Evolutionary conservation across 768 basidiomycete species (phyloP), one percentile per base, ranked within the genome.

Genomic region (Kwoniella bestiolae): DNA sequence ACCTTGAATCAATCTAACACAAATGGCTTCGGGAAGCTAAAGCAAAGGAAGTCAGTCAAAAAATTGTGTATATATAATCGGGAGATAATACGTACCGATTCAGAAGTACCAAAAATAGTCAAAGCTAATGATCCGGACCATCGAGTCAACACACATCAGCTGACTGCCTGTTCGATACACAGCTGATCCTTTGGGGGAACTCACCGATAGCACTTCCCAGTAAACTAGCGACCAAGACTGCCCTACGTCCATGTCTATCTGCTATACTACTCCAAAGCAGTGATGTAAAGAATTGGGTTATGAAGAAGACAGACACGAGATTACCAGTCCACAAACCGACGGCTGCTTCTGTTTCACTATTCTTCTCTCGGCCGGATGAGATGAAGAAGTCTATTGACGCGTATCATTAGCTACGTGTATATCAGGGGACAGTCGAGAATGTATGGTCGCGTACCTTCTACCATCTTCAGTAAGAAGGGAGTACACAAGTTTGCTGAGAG

Each of bases 201-300:
- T 64, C 25, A 79, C 76, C 70, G 46, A 90, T 70, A 0, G 92
- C 90, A 67, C 75, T 71, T 29, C 74, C 77, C 38, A 95, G 81
- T 51, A 99, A 83, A 52, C 93, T 92, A 26, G 91, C 84, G 53
- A 89, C 87, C 34, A 99, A 84, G 6, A 99, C 95, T 7, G 86
- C 85, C 16, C 95, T 88, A 44, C 88, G 86, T 45, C 94, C 93
- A 78, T 97, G 92, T 81, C 87, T 90, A 63, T 94, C 91, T 25
- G 95, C 95, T 23, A 94, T 87, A n/a, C 93, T 93, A 59, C 92
- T 91, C 95, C 96, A 99, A 60, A 97, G 84, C 32, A 99, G 83
- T 29, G 92, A 94, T 0, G 95, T 98, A 31, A 95, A 82, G 82
- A 98, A 98, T 76, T 99, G 96, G 1, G 94, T 93, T 72, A 96